phyloP scores from a whole-genome alignment of 768 basidiomycete genomes.

The Boletus insuetus region DNA sequence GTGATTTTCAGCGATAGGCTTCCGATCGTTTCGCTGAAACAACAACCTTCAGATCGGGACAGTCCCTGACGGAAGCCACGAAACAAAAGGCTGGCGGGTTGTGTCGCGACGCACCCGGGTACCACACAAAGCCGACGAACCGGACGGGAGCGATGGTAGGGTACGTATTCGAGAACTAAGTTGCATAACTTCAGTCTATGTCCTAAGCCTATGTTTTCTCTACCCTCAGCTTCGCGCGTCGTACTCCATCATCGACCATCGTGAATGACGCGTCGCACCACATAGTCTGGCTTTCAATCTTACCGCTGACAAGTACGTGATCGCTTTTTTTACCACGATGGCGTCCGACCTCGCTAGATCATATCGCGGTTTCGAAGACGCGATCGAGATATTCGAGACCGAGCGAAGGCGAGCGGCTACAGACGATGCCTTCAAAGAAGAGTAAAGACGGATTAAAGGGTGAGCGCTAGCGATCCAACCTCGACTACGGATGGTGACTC shows the following conservation, averaged over 20 bases:
- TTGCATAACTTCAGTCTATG: too few species aligned
- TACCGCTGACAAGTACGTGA: constrained; percentile 55
- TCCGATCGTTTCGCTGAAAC: too few species aligned
- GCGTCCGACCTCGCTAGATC: constrained; percentile 37
- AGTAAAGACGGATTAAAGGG: constrained; percentile 88
- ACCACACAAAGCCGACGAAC: too few species aligned
- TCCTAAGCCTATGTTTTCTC: neutral
- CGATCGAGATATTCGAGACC: constrained; percentile 81
- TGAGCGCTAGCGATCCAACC: constrained; percentile 20
- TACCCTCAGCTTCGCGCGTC: constrained; percentile 77
- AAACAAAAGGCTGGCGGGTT: too few species aligned
- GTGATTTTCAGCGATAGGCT: too few species aligned
- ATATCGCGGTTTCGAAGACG: constrained; percentile 84
- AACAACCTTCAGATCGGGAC: too few species aligned
- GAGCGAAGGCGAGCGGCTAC: constrained; percentile 68
- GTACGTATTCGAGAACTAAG: constrained; percentile 40
- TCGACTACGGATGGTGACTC: neutral
- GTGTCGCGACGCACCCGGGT: too few species aligned
- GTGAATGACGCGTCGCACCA: constrained; percentile 88
- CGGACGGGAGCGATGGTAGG: constrained; percentile 75
- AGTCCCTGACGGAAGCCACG: too few species aligned
- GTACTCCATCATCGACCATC: constrained; percentile 88
- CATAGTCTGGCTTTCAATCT: constrained; percentile 79
- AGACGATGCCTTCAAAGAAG: constrained; percentile 70
- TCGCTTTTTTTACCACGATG: neutral